phyloP scores from a whole-genome alignment of 2,329 filamentous ascomycete species.

The Colletotrichum sp. region DNA sequence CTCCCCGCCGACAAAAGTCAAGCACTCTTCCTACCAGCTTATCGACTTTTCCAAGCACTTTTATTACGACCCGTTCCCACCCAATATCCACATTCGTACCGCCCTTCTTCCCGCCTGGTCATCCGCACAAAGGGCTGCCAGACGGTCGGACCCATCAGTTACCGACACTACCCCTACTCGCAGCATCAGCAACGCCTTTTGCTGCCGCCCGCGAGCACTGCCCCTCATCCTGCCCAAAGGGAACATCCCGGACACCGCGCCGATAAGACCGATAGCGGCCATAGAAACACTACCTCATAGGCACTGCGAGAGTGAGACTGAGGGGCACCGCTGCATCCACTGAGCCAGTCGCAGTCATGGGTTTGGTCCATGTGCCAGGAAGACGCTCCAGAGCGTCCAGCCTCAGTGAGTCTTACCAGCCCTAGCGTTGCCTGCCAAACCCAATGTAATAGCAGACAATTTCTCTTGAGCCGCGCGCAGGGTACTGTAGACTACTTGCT shows the following conservation, averaged over 20 bases:
- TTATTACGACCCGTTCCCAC: conserved; percentile 13
- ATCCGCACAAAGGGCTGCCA: conserved; percentile 3
- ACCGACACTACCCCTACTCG: conserved; percentile 12
- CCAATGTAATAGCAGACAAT: conserved; percentile 12
- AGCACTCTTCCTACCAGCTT: background rate
- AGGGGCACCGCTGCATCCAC: conserved; percentile 19
- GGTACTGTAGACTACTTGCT: background rate
- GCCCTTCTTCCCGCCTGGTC: background rate
- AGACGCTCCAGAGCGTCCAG: conserved; percentile 22
- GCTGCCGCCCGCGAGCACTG: background rate
- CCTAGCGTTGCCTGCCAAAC: conserved; percentile 10
- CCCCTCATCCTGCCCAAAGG: conserved; percentile 16
- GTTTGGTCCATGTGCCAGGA: conserved; percentile 26
- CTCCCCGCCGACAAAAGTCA: background rate
- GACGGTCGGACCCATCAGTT: conserved; percentile 4
- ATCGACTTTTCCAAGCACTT: background rate
- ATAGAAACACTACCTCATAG: background rate
- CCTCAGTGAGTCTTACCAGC: conserved; percentile 22
- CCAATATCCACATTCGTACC: conserved; percentile 3
- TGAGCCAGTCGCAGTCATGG: conserved; percentile 25
- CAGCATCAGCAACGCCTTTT: background rate
- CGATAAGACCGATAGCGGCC: conserved; percentile 22
- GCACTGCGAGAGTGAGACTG: background rate
- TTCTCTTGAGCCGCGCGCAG: background rate
- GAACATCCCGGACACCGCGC: conserved; percentile 10